phyloP scores from a whole-genome alignment of 768 basidiomycete genomes.

The Tremella mesenterica region DNA sequence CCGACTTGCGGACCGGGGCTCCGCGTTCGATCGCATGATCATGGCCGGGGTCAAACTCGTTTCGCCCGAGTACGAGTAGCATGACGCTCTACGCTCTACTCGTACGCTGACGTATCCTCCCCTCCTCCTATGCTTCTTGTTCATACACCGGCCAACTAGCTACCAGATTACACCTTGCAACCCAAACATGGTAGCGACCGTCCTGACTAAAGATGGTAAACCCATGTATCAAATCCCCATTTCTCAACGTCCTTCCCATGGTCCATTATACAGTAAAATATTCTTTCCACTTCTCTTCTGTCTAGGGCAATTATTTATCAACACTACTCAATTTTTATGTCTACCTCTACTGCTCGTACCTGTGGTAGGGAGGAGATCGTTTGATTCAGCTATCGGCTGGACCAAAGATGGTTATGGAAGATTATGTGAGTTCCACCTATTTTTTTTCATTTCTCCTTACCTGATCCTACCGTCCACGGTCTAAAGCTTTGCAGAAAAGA shows the following conservation, averaged over 20 bases:
- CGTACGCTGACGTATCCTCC: background rate
- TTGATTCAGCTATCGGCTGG: slow-evolving; percentile 63
- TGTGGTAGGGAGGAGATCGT: slow-evolving; percentile 52
- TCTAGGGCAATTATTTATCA: slow-evolving; percentile 60
- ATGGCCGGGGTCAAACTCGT: too few species aligned
- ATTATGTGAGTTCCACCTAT: slow-evolving; percentile 51
- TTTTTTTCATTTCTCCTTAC: too few species aligned
- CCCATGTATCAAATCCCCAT: slow-evolving; percentile 44
- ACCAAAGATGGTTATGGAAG: slow-evolving; percentile 75
- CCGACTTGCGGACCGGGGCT: too few species aligned
- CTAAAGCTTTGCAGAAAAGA: too few species aligned
- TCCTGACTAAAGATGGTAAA: background rate
- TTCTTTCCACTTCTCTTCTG: slow-evolving; percentile 48
- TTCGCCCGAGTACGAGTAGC: too few species aligned
- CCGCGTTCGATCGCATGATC: too few species aligned
- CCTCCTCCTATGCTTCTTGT: background rate
- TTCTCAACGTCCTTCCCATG: slow-evolving; percentile 33
- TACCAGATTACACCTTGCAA: background rate
- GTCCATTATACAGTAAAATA: slow-evolving; percentile 21
- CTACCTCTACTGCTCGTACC: slow-evolving; percentile 60
- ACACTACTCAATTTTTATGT: slow-evolving; percentile 63
- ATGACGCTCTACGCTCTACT: background rate
- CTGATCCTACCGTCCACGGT: too few species aligned
- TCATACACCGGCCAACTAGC: background rate
- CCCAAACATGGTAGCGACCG: background rate